Evolutionary conservation across 2,329 filamentous ascomycete genomes (phyloP).

Genomic region (Pseudocercospora eumusae): DNA sequence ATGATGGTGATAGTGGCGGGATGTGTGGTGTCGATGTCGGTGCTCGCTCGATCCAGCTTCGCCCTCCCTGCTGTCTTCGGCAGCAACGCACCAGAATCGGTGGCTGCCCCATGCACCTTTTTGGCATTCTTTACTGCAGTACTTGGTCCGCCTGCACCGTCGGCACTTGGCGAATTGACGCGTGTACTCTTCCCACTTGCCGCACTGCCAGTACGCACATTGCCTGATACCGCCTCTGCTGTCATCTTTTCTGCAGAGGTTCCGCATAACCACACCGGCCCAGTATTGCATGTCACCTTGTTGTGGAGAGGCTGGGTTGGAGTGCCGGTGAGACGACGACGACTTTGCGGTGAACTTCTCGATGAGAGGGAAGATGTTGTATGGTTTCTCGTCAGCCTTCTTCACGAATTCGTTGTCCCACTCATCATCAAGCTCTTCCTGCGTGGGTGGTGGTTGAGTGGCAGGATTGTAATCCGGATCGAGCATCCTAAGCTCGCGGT

Average conservation of each 20-base stretch:
- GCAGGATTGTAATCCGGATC: conserved; percentile 64
- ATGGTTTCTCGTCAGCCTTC: conserved; percentile 37
- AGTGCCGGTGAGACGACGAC: conserved; percentile 61
- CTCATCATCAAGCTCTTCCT: conserved; percentile 66
- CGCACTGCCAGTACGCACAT: conserved; percentile 96
- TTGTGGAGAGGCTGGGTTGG: conserved; percentile 53
- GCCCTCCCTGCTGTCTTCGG: conserved; percentile 48
- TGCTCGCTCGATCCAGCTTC: conserved; percentile 32
- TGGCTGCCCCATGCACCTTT: conserved; percentile 99
- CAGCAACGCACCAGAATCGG: conserved; percentile 92
- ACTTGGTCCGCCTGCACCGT: conserved; percentile 88
- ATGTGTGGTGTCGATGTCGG: conserved; percentile 29
- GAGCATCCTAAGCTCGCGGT: conserved; percentile 76
- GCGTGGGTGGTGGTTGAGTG: conserved; percentile 40
- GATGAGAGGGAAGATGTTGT: conserved; percentile 93
- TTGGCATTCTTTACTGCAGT: conserved; percentile 98
- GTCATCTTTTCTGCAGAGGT: conserved; percentile 97
- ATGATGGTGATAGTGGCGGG: conserved; percentile 25
- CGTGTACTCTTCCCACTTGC: conserved; percentile 96
- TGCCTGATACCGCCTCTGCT: conserved; percentile 90
- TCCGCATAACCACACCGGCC: conserved; percentile 98
- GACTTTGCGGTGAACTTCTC: conserved; percentile 92
- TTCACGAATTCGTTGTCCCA: conserved; percentile 82
- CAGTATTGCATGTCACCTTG: conserved; percentile 87
- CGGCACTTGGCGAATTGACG: conserved; percentile 98